Conservation (phyloP, 2,329 filamentous ascomycete species). For the Colletotrichum liaoningense region DNA sequence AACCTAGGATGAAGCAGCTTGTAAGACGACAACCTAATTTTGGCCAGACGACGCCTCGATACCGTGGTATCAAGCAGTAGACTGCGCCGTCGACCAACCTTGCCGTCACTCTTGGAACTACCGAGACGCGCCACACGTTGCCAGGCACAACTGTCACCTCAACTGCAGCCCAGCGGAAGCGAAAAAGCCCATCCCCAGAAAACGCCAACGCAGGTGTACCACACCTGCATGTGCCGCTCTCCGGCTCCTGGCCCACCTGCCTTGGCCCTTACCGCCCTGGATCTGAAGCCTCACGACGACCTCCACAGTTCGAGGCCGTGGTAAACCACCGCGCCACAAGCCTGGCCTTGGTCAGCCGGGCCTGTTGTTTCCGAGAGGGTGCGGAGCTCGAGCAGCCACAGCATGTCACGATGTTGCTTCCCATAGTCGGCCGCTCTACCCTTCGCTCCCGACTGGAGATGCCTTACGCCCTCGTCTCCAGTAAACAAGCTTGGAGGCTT, state of each 20-base stretch:
- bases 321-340: slow-evolving; percentile 32
- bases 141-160: not conserved
- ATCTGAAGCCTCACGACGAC: slow-evolving; percentile 13
- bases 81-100: not conserved
- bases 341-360: not conserved
- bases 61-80: not conserved
- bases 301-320: not conserved
- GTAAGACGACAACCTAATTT: not conserved
- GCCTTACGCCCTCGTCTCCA: not conserved
- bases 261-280: not conserved
- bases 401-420: not conserved
- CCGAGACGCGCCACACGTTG: slow-evolving; percentile 27
- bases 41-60: slow-evolving; percentile 8
- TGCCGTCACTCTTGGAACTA: slow-evolving; percentile 23
- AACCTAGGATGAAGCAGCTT: not conserved
- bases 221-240: slow-evolving; percentile 9
- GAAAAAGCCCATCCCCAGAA: not conserved
- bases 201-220: not conserved
- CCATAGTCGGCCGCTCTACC: not conserved
- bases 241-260: slow-evolving; percentile 1
- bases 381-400: not conserved
- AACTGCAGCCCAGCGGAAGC: not conserved
- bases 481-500: slow-evolving; percentile 16
- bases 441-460: not conserved
- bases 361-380: not conserved